Percentiles rank a stretch among this genome's conserved stretches.
Evolutionary conservation across 2,329 filamentous ascomycete genomes (phyloP).

Genomic region (Phyllosticta citribraziliensis): DNA sequence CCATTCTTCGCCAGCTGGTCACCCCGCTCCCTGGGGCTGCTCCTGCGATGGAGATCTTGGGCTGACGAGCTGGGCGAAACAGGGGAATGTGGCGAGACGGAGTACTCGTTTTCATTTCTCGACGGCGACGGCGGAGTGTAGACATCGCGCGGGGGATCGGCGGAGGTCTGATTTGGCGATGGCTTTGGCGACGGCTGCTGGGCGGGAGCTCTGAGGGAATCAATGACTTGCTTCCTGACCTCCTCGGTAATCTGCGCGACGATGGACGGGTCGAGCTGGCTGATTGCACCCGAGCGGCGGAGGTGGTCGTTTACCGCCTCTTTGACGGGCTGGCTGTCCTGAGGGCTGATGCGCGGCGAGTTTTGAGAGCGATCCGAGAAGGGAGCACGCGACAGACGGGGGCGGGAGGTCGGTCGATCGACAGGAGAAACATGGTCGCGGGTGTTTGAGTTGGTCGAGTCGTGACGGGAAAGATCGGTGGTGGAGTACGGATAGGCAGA

Average conservation of each 20-base stretch:
- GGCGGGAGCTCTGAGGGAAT: slow-evolving; percentile 37
- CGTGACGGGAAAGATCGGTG: slow-evolving; percentile 16
- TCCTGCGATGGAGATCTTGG: not conserved
- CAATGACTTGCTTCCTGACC: slow-evolving; percentile 35
- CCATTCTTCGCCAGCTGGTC: slow-evolving; percentile 22
- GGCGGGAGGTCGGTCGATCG: slow-evolving; percentile 8
- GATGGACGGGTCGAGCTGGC: slow-evolving; percentile 48
- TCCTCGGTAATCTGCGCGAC: slow-evolving; percentile 54
- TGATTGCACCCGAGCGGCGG: slow-evolving; percentile 38
- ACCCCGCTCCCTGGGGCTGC: slow-evolving; percentile 7
- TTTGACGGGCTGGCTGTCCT: slow-evolving; percentile 38
- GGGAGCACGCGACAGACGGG: slow-evolving; percentile 21
- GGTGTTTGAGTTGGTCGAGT: slow-evolving; percentile 15
- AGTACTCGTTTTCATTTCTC: slow-evolving; percentile 20
- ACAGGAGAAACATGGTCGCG: not conserved
- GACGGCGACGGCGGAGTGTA: slow-evolving; percentile 48
- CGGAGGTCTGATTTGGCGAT: slow-evolving; percentile 27
- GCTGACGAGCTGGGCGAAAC: not conserved
- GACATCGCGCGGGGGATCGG: slow-evolving; percentile 37
- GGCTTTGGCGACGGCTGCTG: slow-evolving; percentile 18
- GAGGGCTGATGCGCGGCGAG: slow-evolving; percentile 14
- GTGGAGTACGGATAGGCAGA: slow-evolving; percentile 14
- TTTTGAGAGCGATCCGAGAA: slow-evolving; percentile 22
- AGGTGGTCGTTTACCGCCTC: slow-evolving; percentile 50
- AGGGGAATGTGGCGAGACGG: slow-evolving; percentile 26